A percentile compares a stretch with the other conserved stretches of the same genome.
Evolutionary conservation across 352 stramenopile genomes (phyloP).

Genomic region (Phytophthora macrochlamydospora): DNA sequence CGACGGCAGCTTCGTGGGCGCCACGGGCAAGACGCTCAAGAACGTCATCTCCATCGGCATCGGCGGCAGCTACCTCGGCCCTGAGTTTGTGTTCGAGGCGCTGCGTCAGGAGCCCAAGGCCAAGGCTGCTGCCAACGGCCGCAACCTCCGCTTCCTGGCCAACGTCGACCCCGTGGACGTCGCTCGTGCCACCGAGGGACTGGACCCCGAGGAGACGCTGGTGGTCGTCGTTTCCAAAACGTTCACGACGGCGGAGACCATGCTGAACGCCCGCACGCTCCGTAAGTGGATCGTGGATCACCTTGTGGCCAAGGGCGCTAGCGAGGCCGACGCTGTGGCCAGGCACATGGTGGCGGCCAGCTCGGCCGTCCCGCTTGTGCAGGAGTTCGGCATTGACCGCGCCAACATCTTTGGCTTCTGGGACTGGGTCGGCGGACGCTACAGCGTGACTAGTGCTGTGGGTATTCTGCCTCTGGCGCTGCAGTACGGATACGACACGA

Average conservation of each 20-base stretch:
- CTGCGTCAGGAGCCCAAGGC: constrained; percentile 85
- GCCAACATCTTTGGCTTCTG: constrained; percentile 98
- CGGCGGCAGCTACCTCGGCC: constrained; percentile 95
- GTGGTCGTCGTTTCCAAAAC: constrained; percentile 98
- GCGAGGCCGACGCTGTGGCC: constrained; percentile 86
- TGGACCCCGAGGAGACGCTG: constrained; percentile 96
- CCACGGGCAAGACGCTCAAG: constrained; percentile 94
- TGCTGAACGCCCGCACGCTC: constrained; percentile 97
- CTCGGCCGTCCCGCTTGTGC: constrained; percentile 77
- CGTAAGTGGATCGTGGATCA: constrained; percentile 96
- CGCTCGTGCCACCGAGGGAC: constrained; percentile 83
- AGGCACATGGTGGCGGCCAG: constrained; percentile 96
- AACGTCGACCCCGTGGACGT: constrained; percentile 99
- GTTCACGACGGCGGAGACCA: constrained; percentile 99
- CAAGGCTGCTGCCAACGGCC: constrained; percentile 84
- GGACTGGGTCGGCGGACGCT: constrained; percentile 99
- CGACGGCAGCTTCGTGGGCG: constrained; percentile 83
- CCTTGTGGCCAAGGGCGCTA: constrained; percentile 84
- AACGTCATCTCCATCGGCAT: constrained; percentile 98
- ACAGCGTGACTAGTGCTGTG: constrained; percentile 97
- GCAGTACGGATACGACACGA: constrained; percentile 95
- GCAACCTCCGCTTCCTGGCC: constrained; percentile 95
- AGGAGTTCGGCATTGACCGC: constrained; percentile 94
- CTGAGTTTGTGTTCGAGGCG: constrained; percentile 97
- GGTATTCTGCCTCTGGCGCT: constrained; percentile 96